Evolutionary conservation across 495 filamentous ascomycete genomes (phyloP), one percentile per base, ranked within the genome.

Genomic region (Parmelia sp.): DNA sequence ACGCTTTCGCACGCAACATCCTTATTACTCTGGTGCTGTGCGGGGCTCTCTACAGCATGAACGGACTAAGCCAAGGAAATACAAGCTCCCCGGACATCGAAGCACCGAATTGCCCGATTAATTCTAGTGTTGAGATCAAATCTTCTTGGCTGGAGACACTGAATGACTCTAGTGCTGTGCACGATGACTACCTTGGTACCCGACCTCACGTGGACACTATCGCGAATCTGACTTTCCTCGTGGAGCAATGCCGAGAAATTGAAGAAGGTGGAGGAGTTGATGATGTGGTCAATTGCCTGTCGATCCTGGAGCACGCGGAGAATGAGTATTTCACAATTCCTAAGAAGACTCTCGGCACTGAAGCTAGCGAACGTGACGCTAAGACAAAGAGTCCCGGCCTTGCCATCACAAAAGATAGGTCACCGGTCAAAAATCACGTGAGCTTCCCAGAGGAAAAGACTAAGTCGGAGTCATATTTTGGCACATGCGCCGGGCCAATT

Each of bases 401-500:
- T 36, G 4, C 59, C 21, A 25, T 25, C 51, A 5, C 29, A 29
- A 17, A 21, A 8, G 27, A 55, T 31, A 17, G 10, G 17, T 55
- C 51, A 31, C 21, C 33, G 17, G 15, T 33, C 29, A 33, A 33
- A 19, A 1, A 55, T 33, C 27, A 31, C 21, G 25, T 14, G 7
- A 10, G 6, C 7, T 8, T 33, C 6, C 6, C 17, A 19, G 51
- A 27, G 9, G 51, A 17, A 10, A 27, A 76, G 29, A 36, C 65
- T 4, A 66, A 73, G 8, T 65, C 74, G 9, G 68, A 70, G n/a
- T 63, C 71, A 17, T 73, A 68, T 9, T 71, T 76, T 36, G 82
- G 79, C 6, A 70, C 76, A 44, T 84, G 82, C 66, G 71, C 78
- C 47, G 82, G 82, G 23, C 79, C 82, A n/a, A 78, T 83, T 57